Evolutionary conservation across 2,329 filamentous ascomycete species (phyloP).

Genomic region (Neoascochyta sp.): DNA sequence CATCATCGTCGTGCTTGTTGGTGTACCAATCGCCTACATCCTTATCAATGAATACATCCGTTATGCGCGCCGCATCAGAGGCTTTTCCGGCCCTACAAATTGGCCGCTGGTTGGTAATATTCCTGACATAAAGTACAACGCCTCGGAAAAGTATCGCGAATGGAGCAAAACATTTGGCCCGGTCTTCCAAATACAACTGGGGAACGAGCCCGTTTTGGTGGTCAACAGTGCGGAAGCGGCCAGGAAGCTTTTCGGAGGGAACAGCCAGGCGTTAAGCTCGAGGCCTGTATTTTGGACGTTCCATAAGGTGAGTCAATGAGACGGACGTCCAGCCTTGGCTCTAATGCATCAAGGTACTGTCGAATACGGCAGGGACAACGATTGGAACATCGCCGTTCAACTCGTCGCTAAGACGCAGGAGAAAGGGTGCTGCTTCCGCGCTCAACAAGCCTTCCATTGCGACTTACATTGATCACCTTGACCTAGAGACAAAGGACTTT

Average conservation of each 20-base stretch:
- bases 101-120: slow-evolving; percentile 44
- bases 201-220: slow-evolving; percentile 44
- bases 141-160: slow-evolving; percentile 43
- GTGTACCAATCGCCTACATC: slow-evolving; percentile 35
- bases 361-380: slow-evolving; percentile 63
- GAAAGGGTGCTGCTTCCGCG: slow-evolving; percentile 63
- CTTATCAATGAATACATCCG: slow-evolving; percentile 38
- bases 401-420: slow-evolving; percentile 60
- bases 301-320: slow-evolving; percentile 38
- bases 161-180: slow-evolving; percentile 43
- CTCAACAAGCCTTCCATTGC: slow-evolving; percentile 62
- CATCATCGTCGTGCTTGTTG: slow-evolving; percentile 17
- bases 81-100: slow-evolving; percentile 39
- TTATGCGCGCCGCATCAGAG: slow-evolving; percentile 34
- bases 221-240: slow-evolving; percentile 44
- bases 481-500: slow-evolving; percentile 61
- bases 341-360: no score
- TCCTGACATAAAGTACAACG: slow-evolving; percentile 42
- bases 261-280: slow-evolving; percentile 42
- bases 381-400: slow-evolving; percentile 66
- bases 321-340: no score
- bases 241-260: slow-evolving; percentile 41
- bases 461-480: slow-evolving; percentile 60
- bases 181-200: slow-evolving; percentile 47
- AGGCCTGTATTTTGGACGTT: slow-evolving; percentile 47